These are phyloP conservation scores for Ascochyta rabiei DNA, from an alignment of 2,329 filamentous ascomycete genomes.

Conservation along the genomic window DNA sequence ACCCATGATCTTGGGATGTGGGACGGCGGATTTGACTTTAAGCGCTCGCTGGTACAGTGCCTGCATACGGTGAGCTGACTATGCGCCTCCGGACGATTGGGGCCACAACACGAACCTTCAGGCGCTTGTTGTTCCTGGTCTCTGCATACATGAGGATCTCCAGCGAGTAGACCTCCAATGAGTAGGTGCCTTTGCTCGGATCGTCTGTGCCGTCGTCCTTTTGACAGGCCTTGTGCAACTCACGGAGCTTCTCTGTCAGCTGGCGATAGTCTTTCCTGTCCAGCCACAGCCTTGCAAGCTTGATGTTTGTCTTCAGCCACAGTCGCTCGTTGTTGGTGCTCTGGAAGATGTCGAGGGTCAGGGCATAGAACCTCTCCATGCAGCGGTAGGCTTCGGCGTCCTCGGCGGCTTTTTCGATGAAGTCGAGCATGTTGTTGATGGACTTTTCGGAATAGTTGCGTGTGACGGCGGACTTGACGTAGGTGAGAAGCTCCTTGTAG, in stretches of 20 bases:
- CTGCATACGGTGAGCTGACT: conserved; percentile 44
- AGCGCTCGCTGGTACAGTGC: conserved; percentile 89
- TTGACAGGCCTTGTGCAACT: conserved; percentile 89
- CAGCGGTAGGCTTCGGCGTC: conserved; percentile 73
- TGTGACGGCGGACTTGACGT: conserved; percentile 95
- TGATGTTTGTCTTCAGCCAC: conserved; percentile 98
- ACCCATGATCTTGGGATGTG: conserved; percentile 98
- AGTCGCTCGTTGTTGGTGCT: conserved; percentile 96
- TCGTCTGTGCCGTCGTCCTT: conserved; percentile 86
- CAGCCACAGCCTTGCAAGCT: conserved; percentile 87
- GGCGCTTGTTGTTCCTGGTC: conserved; percentile 94
- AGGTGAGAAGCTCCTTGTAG: conserved; percentile 93
- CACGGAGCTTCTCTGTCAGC: conserved; percentile 81
- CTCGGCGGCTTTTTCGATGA: conserved; percentile 87
- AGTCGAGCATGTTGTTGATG: conserved; percentile 99
- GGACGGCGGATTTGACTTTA: conserved; percentile 92
- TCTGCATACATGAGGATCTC: conserved; percentile 99
- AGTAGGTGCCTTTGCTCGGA: conserved; percentile 94
- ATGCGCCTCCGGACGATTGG: conserved; percentile 28
- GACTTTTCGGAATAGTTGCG: conserved; percentile 99
- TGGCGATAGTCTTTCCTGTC: conserved; percentile 87
- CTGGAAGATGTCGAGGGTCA: conserved; percentile 93
- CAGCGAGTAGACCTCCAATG: conserved; percentile 91
- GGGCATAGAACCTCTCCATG: conserved; percentile 94
- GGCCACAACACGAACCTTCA: conserved; percentile 65